Evolutionary conservation across 148 eudicot species (phyloP), one percentile per base, ranked within the genome.

Genomic region (Vaccinium macrocarpon): DNA sequence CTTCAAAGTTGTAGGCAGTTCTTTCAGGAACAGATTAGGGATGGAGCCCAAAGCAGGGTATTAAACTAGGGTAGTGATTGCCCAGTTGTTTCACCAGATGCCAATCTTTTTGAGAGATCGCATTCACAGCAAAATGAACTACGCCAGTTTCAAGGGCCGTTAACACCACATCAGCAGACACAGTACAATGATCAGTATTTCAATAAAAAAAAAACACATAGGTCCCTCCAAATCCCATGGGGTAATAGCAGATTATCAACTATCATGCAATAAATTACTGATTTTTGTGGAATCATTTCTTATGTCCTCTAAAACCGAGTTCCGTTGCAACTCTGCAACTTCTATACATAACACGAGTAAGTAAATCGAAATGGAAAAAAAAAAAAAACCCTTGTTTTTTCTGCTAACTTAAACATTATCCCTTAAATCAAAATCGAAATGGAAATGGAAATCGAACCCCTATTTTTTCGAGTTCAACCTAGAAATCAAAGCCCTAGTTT

Each of bases 41-140:
- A 80, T 97, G 98, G 79, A 95, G 84, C 82, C 99, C 99, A 61
- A 95, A 97, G 82, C 90, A 91, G 48, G 99, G 99, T 56, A 97
- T 56, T n/a, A 97, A 78, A 55, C 87, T 89, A 57, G 94, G 94
- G 81, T 95, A 87, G 23, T 81, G 21, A 3, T 90, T 93, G 83
- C 93, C 86, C 92, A 95, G 79, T 84, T 94, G 80, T 85, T 91
- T 90, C 72, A 94, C 97, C 75, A 84, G 82, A 87, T 90, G 90
- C 99, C 99, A 97, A 86, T 97, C 99, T 38, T 91, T 91, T 85
- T 97, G 98, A 7, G 90, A 85, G 27, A 85, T 86, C 68, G 98
- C 99, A 90, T 97, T 97, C 56, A 95, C 97, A 56, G 94, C 97
- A 74, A 97, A 93, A 88, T 87, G 90, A 55, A 89, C 85, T 18